Evolutionary conservation across 148 eudicot species (phyloP).

Genomic region (Amaranthus hypochondriacus): DNA sequence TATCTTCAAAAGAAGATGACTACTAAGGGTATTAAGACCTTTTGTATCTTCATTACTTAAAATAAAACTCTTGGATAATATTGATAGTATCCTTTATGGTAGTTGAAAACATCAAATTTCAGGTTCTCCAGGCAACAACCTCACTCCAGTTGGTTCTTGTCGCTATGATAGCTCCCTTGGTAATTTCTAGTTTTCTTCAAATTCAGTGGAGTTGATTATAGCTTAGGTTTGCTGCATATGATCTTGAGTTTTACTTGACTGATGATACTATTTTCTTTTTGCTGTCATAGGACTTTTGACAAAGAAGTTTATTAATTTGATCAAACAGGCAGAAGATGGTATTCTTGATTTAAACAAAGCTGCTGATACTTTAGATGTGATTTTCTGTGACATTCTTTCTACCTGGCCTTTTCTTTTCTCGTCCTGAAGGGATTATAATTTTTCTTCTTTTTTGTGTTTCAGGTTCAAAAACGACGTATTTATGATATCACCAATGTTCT

Average conservation of each 20-base stretch:
- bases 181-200: constrained; percentile 20
- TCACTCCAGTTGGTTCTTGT: constrained; percentile 76
- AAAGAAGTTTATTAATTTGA: constrained; percentile 81
- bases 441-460: constrained; percentile 20
- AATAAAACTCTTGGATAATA: not conserved
- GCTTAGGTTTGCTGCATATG: not conserved
- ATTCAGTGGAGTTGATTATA: not conserved
- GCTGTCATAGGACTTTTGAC: constrained; percentile 66
- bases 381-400: constrained; percentile 2
- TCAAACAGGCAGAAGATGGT: constrained; percentile 96
- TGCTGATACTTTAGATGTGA: constrained; percentile 89
- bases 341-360: constrained; percentile 93
- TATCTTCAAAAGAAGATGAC: not conserved
- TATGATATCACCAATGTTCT: constrained; percentile 98
- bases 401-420: not conserved
- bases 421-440: not conserved
- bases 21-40: no score
- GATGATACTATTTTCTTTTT: constrained; percentile 4
- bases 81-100: not conserved
- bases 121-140: constrained; percentile 85
- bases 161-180: constrained; percentile 98
- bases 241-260: not conserved
- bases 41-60: not conserved
- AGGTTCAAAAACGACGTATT: constrained; percentile 98
- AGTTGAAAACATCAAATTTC: constrained; percentile 29